Conservation (phyloP, 2,329 filamentous ascomycete genomes). For the Seiridium unicorne region DNA sequence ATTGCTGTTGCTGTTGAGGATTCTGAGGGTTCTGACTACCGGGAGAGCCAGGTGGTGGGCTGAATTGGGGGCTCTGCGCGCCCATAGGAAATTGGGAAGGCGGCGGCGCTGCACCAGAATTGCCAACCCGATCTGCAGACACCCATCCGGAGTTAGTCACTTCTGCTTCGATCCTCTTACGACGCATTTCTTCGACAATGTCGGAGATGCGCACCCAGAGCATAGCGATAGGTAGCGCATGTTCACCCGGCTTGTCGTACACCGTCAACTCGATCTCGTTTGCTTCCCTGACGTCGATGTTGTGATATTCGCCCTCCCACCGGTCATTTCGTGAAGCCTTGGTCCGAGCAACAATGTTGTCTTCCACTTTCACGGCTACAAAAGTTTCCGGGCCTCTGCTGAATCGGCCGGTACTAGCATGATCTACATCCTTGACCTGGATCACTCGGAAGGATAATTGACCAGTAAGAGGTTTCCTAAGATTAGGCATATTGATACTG, state of each 20-base stretch:
- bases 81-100: slow-evolving; percentile 61
- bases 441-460: slow-evolving; percentile 84
- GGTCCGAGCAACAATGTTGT: slow-evolving; percentile 85
- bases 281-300: slow-evolving; percentile 93
- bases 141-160: slow-evolving; percentile 96
- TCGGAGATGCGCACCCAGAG: slow-evolving; percentile 96
- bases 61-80: slow-evolving; percentile 44
- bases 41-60: slow-evolving; percentile 41
- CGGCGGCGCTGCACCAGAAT: slow-evolving; percentile 41
- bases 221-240: slow-evolving; percentile 89
- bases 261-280: slow-evolving; percentile 98
- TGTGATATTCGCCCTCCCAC: slow-evolving; percentile 90
- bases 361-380: slow-evolving; percentile 94
- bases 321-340: slow-evolving; percentile 80
- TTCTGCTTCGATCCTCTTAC: slow-evolving; percentile 95
- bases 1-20: slow-evolving; percentile 25
- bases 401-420: slow-evolving; percentile 81
- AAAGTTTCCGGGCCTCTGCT: slow-evolving; percentile 91
- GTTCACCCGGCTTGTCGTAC: slow-evolving; percentile 91
- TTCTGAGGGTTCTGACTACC: slow-evolving; percentile 27
- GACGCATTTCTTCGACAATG: slow-evolving; percentile 94
- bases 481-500: slow-evolving; percentile 90
- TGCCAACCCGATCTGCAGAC: slow-evolving; percentile 89
- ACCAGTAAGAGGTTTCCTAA: slow-evolving; percentile 93
- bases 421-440: slow-evolving; percentile 91